Evolutionary conservation across 2,329 filamentous ascomycete species (phyloP).

Genomic region (Aspergillus sergii): DNA sequence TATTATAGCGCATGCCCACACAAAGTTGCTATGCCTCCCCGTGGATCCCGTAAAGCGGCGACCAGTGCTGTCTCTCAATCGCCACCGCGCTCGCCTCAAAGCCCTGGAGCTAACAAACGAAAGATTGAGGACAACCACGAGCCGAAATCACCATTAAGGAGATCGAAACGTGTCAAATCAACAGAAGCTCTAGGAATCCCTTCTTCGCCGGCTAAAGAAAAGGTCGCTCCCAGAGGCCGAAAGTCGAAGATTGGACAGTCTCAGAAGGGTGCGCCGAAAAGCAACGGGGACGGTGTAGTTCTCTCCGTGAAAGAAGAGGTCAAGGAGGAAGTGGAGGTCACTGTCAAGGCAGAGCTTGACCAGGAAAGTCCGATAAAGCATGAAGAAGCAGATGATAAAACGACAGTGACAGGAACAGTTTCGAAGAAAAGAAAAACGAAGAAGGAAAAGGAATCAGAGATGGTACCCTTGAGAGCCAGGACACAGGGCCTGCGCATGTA

Average conservation of each 20-base stretch:
- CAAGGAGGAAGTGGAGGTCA: constrained; percentile 16
- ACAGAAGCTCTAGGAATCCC: constrained; percentile 7
- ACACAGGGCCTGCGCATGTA: constrained; percentile 76
- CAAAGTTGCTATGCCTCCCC: constrained; percentile 19
- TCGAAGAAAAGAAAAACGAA: constrained; percentile 56
- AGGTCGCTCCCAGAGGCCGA: not conserved
- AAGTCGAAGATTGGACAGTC: not conserved
- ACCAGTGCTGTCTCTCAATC: constrained; percentile 10
- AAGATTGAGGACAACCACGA: constrained; percentile 28
- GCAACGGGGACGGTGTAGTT: not conserved
- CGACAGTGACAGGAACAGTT: constrained; percentile 51
- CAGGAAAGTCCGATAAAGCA: constrained; percentile 21
- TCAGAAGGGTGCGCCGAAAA: constrained; percentile 14
- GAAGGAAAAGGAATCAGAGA: constrained; percentile 56
- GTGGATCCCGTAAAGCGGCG: constrained; percentile 18
- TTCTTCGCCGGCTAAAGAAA: not conserved
- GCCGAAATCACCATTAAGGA: constrained; percentile 27
- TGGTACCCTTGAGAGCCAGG: constrained; percentile 67
- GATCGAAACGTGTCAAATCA: constrained; percentile 35
- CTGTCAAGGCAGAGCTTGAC: constrained; percentile 1
- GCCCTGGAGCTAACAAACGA: constrained; percentile 27
- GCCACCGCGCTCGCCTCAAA: constrained; percentile 9
- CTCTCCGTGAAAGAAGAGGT: constrained; percentile 20
- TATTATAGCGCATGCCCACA: not conserved
- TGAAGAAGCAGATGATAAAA: constrained; percentile 21